Conservation (phyloP, 2,329 filamentous ascomycete species). For the Penicillium sp. region DNA sequence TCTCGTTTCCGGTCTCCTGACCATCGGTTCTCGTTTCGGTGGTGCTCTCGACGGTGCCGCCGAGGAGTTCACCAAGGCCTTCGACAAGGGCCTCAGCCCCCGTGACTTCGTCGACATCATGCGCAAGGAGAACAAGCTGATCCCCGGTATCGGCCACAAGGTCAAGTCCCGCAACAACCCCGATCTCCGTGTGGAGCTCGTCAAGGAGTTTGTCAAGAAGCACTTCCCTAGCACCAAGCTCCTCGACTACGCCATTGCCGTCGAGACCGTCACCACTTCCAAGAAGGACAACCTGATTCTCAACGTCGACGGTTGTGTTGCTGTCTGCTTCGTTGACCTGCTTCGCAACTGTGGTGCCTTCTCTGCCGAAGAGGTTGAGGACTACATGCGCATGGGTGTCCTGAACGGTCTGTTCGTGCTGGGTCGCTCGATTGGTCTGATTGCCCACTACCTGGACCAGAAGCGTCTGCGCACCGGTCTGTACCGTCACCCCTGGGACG, state of each 20-base stretch:
- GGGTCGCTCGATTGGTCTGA: constrained; percentile 93
- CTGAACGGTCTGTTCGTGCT: constrained; percentile 99
- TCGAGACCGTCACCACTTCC: constrained; percentile 95
- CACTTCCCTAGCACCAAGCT: constrained; percentile 98
- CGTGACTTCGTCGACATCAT: constrained; percentile 98
- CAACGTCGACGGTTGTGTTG: constrained; percentile 96
- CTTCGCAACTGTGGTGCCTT: constrained; percentile 98
- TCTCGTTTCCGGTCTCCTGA: constrained; percentile 91
- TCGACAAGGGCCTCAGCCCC: constrained; percentile 95
- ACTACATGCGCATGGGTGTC: constrained; percentile 98
- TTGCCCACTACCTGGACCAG: constrained; percentile 99
- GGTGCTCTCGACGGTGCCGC: constrained; percentile 96
- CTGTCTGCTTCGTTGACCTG: constrained; percentile 97
- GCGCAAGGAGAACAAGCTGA: constrained; percentile 99
- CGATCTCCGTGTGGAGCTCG: constrained; percentile 97
- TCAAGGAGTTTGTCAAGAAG: constrained; percentile 97
- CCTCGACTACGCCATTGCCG: constrained; percentile 95
- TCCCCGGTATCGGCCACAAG: constrained; percentile 97
- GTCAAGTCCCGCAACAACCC: constrained; percentile 99
- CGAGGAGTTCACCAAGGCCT: constrained; percentile 96
- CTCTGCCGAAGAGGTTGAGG: constrained; percentile 90
- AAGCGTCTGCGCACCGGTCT: constrained; percentile 97
- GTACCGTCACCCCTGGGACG: constrained; percentile 99
- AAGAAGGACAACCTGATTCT: constrained; percentile 99
- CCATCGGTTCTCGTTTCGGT: constrained; percentile 96